A percentile compares a stretch with the other conserved stretches of the same genome.
These are phyloP conservation scores for Oxyria digyna DNA, from an alignment of 148 eudicot genomes.

Conservation along the genomic window DNA sequence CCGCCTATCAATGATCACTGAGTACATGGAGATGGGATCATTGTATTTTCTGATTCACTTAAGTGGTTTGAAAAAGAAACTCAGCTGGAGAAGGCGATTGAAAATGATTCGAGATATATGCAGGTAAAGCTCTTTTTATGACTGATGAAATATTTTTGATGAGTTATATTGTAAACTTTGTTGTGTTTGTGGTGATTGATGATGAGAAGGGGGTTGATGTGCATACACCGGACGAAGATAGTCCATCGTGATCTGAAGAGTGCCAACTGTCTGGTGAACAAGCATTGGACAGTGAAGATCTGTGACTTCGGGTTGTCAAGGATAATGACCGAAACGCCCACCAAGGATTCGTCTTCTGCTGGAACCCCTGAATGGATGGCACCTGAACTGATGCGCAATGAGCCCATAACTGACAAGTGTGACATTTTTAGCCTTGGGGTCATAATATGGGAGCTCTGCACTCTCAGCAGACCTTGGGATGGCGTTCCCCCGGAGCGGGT, in stretches of 20 bases:
- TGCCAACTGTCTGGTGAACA: slow-evolving; percentile 90
- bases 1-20: slow-evolving; percentile 85
- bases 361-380: slow-evolving; percentile 99
- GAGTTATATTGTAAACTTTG: too few relatives aligned
- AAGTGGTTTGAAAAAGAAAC: slow-evolving; percentile 92
- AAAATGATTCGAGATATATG: slow-evolving; percentile 98
- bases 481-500: slow-evolving; percentile 79
- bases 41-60: slow-evolving; percentile 77
- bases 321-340: slow-evolving; percentile 38
- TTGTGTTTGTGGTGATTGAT: neutral
- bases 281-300: slow-evolving; percentile 81
- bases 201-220: slow-evolving; percentile 72
- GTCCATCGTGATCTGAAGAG: slow-evolving; percentile 93
- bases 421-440: slow-evolving; percentile 98
- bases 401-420: slow-evolving; percentile 87
- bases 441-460: slow-evolving; percentile 98
- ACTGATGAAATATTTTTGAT: neutral
- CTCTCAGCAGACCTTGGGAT: slow-evolving; percentile 79
- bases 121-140: slow-evolving; percentile 31
- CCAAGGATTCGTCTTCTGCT: slow-evolving; percentile 67
- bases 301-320: slow-evolving; percentile 94
- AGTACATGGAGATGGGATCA: slow-evolving; percentile 99
- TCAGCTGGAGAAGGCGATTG: slow-evolving; percentile 85
- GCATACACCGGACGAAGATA: slow-evolving; percentile 95
- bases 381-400: slow-evolving; percentile 84